Percentiles rank a stretch among this genome's conserved stretches.
Conservation (phyloP, 1,284 basidiomycete genomes). For the Puccinia sorghi region DNA sequence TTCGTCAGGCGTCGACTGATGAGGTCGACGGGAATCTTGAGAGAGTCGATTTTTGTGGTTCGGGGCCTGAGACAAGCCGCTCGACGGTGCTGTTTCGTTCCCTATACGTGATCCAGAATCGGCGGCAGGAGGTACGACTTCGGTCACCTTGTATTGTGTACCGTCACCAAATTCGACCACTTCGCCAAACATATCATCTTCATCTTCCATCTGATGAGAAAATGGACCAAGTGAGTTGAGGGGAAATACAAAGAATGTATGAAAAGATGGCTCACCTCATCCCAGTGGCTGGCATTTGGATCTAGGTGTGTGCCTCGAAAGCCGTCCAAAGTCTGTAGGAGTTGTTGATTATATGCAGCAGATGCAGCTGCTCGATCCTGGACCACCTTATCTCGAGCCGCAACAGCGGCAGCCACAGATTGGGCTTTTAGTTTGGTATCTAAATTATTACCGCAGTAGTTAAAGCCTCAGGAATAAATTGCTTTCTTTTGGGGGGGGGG, state of each 20-base stretch:
- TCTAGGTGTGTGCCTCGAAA: conserved; percentile 87
- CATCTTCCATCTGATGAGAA: conserved; percentile 74
- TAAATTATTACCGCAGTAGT: not conserved
- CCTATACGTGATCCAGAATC: not conserved
- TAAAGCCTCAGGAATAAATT: not conserved
- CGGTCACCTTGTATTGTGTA: conserved; percentile 74
- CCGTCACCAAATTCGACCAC: conserved; percentile 92
- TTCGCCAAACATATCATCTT: conserved; percentile 81
- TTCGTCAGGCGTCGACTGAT: conserved; percentile 6
- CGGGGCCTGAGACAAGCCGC: conserved; percentile 9
- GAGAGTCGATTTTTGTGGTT: conserved; percentile 21
- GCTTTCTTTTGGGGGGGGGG: not conserved
- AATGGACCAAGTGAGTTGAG: not conserved
- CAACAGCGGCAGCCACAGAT: conserved; percentile 47
- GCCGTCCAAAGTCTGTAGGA: conserved; percentile 67
- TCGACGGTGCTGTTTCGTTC: not conserved
- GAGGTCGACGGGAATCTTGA: conserved; percentile 33
- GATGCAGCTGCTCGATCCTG: conserved; percentile 53
- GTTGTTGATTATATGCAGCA: conserved; percentile 54
- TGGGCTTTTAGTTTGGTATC: conserved; percentile 50
- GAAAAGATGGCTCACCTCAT: conserved; percentile 71
- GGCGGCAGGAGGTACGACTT: conserved; percentile 54
- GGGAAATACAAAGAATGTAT: not conserved
- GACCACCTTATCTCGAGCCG: conserved; percentile 52
- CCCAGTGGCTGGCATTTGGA: conserved; percentile 91